Conservation (phyloP, 768 basidiomycete genomes). For the Inosperma sp. region DNA sequence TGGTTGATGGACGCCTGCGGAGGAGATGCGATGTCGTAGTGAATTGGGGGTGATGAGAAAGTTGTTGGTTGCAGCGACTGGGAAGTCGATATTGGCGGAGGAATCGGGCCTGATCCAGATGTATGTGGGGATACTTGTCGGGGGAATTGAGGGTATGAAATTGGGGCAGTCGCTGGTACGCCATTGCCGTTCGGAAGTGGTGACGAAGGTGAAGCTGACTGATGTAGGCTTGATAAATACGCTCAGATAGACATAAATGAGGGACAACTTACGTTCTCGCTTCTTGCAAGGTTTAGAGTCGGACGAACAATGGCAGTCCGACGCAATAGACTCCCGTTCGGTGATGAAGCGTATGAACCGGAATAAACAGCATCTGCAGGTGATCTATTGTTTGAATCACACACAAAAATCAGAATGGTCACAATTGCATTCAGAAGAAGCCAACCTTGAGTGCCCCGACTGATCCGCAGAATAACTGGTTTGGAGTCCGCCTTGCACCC, state of each 20-base stretch:
- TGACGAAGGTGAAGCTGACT: slow-evolving; percentile 31
- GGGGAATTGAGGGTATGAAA: slow-evolving; percentile 38
- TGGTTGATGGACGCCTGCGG: slow-evolving; percentile 85
- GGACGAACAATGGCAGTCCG: slow-evolving; percentile 41
- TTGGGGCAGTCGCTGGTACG: slow-evolving; percentile 40
- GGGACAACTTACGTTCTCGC: slow-evolving; percentile 40
- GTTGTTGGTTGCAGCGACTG: slow-evolving; percentile 33
- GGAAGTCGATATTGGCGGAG: slow-evolving; percentile 42
- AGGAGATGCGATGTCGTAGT: slow-evolving; percentile 57
- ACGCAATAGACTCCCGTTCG: slow-evolving; percentile 28
- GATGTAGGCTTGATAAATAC: slow-evolving; percentile 27
- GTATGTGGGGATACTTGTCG: slow-evolving; percentile 27
- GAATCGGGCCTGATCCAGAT: slow-evolving; percentile 19
- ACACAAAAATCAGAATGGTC: neutral
- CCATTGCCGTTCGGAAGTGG: slow-evolving; percentile 34
- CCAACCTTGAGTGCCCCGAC: slow-evolving; percentile 41
- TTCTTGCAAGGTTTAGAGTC: slow-evolving; percentile 39
- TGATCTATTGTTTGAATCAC: slow-evolving; percentile 23
- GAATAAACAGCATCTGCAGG: slow-evolving; percentile 40
- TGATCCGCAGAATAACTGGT: neutral
- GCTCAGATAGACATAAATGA: slow-evolving; percentile 3
- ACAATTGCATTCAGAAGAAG: neutral
- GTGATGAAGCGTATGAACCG: slow-evolving; percentile 17
- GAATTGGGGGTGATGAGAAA: slow-evolving; percentile 39
- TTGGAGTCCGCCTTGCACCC: too few relatives aligned